Percentiles rank a stretch among this genome's conserved stretches.
Conservation (phyloP, 2,329 filamentous ascomycete genomes). For the Acrocalymma vagum region DNA sequence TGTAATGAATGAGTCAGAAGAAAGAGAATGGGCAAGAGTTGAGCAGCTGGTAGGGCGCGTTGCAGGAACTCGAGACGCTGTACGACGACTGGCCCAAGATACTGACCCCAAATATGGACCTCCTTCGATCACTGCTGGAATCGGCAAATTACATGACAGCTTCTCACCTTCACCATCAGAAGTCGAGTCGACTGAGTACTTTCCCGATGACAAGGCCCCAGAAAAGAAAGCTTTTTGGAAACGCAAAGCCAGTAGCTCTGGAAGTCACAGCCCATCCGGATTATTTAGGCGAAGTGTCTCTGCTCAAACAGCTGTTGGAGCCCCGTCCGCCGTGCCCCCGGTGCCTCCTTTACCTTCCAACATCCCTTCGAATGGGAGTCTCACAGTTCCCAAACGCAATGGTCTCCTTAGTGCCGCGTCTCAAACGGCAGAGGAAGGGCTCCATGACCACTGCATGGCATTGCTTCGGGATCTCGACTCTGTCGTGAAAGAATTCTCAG, state of each 20-base stretch:
- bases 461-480: slow-evolving; percentile 85
- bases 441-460: slow-evolving; percentile 84
- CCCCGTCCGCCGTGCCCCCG: slow-evolving; percentile 46
- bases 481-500: slow-evolving; percentile 83
- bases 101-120: slow-evolving; percentile 71
- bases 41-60: slow-evolving; percentile 87
- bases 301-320: slow-evolving; percentile 61
- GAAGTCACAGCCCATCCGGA: slow-evolving; percentile 50
- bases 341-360: slow-evolving; percentile 45
- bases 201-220: slow-evolving; percentile 47
- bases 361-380: slow-evolving; percentile 31
- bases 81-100: slow-evolving; percentile 85
- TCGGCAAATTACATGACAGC: slow-evolving; percentile 37
- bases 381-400: slow-evolving; percentile 47
- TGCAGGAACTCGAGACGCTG: slow-evolving; percentile 86
- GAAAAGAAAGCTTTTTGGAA: slow-evolving; percentile 90
- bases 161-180: slow-evolving; percentile 51
- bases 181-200: slow-evolving; percentile 64
- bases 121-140: slow-evolving; percentile 44
- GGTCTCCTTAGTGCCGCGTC: slow-evolving; percentile 42
- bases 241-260: slow-evolving; percentile 74
- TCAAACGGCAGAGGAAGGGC: slow-evolving; percentile 64
- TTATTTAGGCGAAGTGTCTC: slow-evolving; percentile 60
- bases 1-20: slow-evolving; percentile 63
- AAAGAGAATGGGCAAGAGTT: slow-evolving; percentile 86